Base-by-base conservation (phyloP, 2,329 filamentous ascomycete genomes). In the Colletotrichum endophyticum region DNA sequence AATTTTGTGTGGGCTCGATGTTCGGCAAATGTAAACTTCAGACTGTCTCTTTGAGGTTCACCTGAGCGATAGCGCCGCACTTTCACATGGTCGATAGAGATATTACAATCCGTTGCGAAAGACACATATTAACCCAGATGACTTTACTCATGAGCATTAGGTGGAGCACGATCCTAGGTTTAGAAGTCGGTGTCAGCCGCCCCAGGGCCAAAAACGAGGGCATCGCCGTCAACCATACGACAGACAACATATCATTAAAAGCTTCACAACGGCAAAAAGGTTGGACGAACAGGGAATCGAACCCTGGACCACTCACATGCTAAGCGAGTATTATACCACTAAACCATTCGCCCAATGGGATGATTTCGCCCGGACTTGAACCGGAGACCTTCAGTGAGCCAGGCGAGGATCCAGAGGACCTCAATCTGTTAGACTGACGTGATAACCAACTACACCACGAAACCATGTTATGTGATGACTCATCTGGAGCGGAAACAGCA, bases 391-490 rank as follows among this genome's bases (percentile, higher is more conserved):
- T 76, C 74, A 76, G 70, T 76, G 73, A 34, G 13, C n/a, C 56
- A 44, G 70, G 28, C 63, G 63, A 22, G 69, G 16, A 16, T 4
- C 22, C n/a, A 7, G 56, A 57, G 12, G 15, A 28, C n/a, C 15
- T 22, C 70, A 22, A 49, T 2, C 56, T 83, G 85, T 87, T 87
- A 87, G 85, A 87, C 85, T 86, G 84, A 87, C 83, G 86, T 87
- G 86, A 87, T 87, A 86, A 87, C 85, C 86, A 87, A 87, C 86
- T 83, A 82, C 82, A 82, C 81, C 81, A 83, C 73, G 64, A 76
- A 66, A 76, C 74, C 74, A 74, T 53, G 19, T 70, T 64, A 1
- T 5, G 73, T 74, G 74, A 70, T 76, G 74, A 66, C 64, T 61
- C 22, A 28, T 12, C 8, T 0, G 2, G 7, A 2, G 8, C 6